Percentiles rank a stretch among this genome's conserved stretches.
Evolutionary conservation across 768 basidiomycete species (phyloP).

Genomic region (Rhodotorula paludigena): DNA sequence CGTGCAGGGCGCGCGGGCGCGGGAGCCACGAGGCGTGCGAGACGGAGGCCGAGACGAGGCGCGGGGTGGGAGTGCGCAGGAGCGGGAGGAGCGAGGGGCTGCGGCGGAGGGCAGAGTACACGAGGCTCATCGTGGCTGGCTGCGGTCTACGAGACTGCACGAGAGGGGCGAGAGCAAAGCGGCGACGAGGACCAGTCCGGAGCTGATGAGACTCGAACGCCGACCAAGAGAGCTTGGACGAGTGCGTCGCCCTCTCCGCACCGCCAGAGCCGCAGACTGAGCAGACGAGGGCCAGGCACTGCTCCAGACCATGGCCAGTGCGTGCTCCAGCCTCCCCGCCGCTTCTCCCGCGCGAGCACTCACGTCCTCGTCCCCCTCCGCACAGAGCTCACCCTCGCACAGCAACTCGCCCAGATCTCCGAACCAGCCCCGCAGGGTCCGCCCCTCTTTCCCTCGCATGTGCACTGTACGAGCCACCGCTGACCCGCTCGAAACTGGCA

Average conservation of each 20-base stretch:
- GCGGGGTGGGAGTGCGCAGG: no score
- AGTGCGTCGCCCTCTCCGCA: no score
- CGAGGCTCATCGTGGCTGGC: no score
- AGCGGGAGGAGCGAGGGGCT: not conserved
- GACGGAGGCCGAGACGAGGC: not conserved
- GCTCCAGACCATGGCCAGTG: not conserved
- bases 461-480: not conserved
- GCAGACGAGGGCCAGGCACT: no score
- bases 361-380: not conserved
- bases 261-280: no score
- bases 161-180: no score
- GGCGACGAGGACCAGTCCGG: no score
- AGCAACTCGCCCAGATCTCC: slow-evolving; percentile 77
- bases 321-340: not conserved
- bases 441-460: slow-evolving; percentile 20
- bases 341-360: not conserved
- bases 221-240: no score
- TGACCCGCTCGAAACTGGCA: slow-evolving; percentile 42
- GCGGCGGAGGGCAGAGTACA: no score
- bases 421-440: slow-evolving; percentile 66
- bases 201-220: no score
- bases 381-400: slow-evolving; percentile 48
- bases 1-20: not conserved
- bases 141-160: no score
- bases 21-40: not conserved